These are phyloP conservation scores for Acaromyces ingoldii DNA, from an alignment of 1,284 basidiomycete species.

Conservation along the genomic window DNA sequence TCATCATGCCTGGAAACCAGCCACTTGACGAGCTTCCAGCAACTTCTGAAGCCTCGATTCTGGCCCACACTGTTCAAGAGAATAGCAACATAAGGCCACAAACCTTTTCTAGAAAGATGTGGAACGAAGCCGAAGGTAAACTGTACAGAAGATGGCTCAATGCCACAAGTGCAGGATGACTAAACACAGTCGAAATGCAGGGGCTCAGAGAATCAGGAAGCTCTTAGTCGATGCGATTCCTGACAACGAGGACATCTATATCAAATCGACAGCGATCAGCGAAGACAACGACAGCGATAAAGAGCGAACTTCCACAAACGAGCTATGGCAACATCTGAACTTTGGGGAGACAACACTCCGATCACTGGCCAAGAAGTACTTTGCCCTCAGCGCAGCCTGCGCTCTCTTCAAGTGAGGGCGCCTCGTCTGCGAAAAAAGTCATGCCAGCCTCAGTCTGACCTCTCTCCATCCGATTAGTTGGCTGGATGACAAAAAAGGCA, in stretches of 20 bases:
- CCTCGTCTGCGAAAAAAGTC: background rate
- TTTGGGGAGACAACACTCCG: background rate
- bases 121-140: constrained; percentile 71
- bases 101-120: constrained; percentile 68
- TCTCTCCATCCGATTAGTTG: background rate
- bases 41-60: constrained; percentile 19
- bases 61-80: constrained; percentile 69
- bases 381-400: constrained; percentile 5
- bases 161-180: background rate
- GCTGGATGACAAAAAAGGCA: background rate
- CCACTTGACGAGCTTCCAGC: background rate
- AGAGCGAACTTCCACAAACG: too few species aligned
- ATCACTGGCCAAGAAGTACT: constrained; percentile 4
- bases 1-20: constrained; percentile 58
- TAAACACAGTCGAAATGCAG: too few species aligned
- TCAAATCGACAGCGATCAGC: background rate
- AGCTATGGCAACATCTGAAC: too few species aligned
- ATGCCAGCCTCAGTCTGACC: background rate
- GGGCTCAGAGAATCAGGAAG: too few species aligned
- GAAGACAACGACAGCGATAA: background rate
- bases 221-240: background rate
- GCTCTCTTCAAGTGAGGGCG: constrained; percentile 9
- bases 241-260: background rate
- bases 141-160: constrained; percentile 3
- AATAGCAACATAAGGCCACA: constrained; percentile 65